phyloP scores from a whole-genome alignment of 345 rosid species.

The Geranium brycei region DNA sequence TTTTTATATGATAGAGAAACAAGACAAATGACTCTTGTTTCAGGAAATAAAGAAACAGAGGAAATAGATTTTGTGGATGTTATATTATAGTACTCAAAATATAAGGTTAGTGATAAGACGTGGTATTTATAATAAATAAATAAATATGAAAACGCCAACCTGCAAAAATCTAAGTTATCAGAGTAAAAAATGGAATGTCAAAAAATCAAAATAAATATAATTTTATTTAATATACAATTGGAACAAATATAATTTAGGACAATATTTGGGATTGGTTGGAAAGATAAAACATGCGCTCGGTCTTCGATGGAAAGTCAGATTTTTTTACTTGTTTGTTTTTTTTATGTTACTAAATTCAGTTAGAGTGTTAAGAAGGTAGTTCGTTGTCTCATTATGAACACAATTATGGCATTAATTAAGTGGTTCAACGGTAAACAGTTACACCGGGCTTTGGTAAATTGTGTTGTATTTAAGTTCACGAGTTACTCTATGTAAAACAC shows the following conservation, averaged over 20 bases:
- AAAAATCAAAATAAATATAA: too few relatives aligned
- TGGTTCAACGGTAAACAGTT: too few relatives aligned
- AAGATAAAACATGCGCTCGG: neutral
- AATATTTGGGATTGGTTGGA: too few relatives aligned
- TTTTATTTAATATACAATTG: too few relatives aligned
- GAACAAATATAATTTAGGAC: too few relatives aligned
- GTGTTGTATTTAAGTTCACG: too few relatives aligned
- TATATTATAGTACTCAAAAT: neutral
- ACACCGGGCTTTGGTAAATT: too few relatives aligned
- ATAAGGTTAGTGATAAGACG: neutral
- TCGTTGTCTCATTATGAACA: too few relatives aligned
- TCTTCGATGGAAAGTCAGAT: neutral
- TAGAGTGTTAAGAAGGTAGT: too few relatives aligned
- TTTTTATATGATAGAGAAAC: neutral
- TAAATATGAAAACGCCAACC: neutral
- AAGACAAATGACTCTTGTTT: neutral
- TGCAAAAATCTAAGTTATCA: too few relatives aligned
- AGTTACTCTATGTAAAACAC: too few relatives aligned
- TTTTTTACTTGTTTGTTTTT: neutral
- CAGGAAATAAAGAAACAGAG: neutral
- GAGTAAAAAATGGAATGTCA: too few relatives aligned
- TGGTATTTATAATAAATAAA: neutral
- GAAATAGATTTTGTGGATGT: neutral
- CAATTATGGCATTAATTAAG: neutral
- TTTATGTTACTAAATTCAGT: neutral